Percentiles rank a stretch among this genome's conserved stretches.
Conservation (phyloP, 768 basidiomycete genomes). For the Pisolithus tinctorius region DNA sequence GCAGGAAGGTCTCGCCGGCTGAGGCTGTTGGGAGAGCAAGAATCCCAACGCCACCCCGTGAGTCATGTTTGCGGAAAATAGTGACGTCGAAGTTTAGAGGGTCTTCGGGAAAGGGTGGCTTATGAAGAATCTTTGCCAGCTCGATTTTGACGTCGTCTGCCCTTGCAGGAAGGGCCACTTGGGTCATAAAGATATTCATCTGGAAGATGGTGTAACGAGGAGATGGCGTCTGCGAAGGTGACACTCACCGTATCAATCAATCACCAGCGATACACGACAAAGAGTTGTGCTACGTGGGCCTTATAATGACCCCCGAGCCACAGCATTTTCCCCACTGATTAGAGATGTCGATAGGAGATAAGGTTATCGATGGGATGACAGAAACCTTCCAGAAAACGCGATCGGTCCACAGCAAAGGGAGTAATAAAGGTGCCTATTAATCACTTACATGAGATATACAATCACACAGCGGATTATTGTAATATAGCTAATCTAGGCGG, state of each 20-base stretch:
- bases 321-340: too few relatives aligned
- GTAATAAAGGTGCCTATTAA: background rate
- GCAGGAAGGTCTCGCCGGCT: constrained; percentile 20
- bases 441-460: background rate
- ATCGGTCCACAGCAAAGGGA: background rate
- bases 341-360: background rate
- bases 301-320: too few relatives aligned
- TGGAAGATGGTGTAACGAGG: background rate
- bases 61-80: constrained; percentile 19
- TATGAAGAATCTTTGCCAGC: constrained; percentile 29
- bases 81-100: constrained; percentile 30
- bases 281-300: background rate
- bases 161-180: constrained; percentile 21
- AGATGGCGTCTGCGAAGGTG: background rate
- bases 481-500: constrained; percentile 42
- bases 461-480: constrained; percentile 2
- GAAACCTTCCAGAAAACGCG: background rate
- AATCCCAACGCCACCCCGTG: constrained; percentile 22
- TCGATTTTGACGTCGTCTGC: constrained; percentile 27
- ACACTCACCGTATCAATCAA: constrained; percentile 14
- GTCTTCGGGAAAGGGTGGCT: constrained; percentile 23
- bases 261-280: constrained; percentile 1
- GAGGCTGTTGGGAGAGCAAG: constrained; percentile 22
- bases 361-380: background rate
- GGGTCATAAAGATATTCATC: constrained; percentile 32